A percentile compares a stretch with the other conserved stretches of the same genome.
These are phyloP conservation scores for Sporothrix pallida DNA, from an alignment of 2,329 filamentous ascomycete species.

Conservation along the genomic window DNA sequence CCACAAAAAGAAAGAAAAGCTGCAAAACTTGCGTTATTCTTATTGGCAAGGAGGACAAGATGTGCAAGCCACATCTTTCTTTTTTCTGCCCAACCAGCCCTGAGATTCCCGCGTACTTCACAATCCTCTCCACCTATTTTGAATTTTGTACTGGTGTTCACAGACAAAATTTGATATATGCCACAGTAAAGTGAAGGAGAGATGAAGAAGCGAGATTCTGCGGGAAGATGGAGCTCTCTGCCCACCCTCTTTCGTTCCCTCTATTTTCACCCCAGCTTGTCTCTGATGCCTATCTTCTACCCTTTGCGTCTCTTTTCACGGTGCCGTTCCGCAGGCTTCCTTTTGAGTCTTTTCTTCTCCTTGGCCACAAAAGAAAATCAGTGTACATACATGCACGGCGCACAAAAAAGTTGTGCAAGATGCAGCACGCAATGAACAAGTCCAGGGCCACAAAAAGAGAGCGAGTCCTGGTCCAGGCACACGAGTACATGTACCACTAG, in stretches of 20 bases:
- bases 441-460: neutral
- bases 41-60: neutral
- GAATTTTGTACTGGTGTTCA: neutral
- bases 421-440: neutral
- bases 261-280: neutral
- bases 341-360: neutral
- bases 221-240: conserved; percentile 14
- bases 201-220: neutral
- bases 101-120: neutral
- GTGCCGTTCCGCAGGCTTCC: no score
- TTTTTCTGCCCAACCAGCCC: neutral
- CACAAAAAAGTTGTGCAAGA: neutral
- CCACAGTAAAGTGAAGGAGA: neutral
- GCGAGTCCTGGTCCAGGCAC: neutral
- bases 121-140: neutral
- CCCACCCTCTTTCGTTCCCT: neutral
- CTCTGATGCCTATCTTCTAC: no score
- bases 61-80: neutral
- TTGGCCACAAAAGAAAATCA: neutral
- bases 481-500: neutral
- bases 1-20: neutral
- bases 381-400: neutral
- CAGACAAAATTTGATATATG: neutral
- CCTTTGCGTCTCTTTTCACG: neutral
- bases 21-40: neutral